Conservation (phyloP, 169 alveolate genomes). For the Eimeria zaria region DNA sequence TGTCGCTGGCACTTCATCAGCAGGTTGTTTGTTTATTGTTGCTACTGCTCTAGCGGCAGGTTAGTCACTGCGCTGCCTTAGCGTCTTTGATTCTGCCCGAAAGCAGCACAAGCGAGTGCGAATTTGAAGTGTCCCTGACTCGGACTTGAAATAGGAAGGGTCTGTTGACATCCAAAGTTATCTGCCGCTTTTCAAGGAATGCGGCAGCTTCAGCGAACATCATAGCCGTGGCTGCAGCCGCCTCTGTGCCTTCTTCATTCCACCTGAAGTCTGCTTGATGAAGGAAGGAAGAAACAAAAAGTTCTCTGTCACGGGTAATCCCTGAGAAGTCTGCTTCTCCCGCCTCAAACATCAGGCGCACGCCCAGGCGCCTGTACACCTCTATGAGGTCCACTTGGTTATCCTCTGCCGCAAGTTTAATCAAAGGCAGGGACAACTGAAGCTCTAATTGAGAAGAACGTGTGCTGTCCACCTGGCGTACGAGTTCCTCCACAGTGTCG, state of each 20-base stretch:
- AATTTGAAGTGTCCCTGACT: neutral
- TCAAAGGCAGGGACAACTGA: neutral
- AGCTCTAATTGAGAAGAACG: neutral
- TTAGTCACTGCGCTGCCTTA: neutral
- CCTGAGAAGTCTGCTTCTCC: constrained; percentile 65
- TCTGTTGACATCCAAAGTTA: neutral
- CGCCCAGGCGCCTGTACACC: constrained; percentile 16
- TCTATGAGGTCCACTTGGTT: constrained; percentile 64
- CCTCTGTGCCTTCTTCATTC: constrained; percentile 80
- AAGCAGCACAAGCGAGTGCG: constrained; percentile 5
- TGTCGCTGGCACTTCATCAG: neutral
- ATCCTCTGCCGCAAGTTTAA: constrained; percentile 8
- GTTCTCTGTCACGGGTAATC: constrained; percentile 6
- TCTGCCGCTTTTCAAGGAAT: neutral
- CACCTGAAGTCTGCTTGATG: constrained; percentile 71
- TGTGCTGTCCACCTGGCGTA: neutral
- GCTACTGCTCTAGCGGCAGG: neutral
- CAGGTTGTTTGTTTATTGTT: neutral
- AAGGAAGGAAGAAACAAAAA: constrained; percentile 62
- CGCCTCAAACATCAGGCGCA: constrained; percentile 18
- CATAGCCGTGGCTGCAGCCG: constrained; percentile 79
- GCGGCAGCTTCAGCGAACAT: neutral
- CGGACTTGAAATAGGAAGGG: constrained; percentile 40
- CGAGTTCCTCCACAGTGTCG: constrained; percentile 25
- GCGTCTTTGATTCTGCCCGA: constrained; percentile 9